phyloP scores from a whole-genome alignment of 768 basidiomycete species.

The Myochromella boudieri region DNA sequence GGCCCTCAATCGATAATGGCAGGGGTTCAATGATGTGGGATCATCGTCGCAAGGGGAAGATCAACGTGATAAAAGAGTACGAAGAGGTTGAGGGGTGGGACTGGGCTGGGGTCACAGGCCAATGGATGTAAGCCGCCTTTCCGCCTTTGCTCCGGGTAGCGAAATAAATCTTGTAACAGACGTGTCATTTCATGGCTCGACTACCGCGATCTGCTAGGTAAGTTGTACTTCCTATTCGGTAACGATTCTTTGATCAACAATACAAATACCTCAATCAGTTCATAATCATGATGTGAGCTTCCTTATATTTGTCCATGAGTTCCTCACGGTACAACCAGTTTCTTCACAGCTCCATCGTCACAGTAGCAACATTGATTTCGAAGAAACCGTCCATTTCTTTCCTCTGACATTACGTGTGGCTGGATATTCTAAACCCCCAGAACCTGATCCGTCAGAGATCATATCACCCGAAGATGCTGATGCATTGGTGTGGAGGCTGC shows the following conservation, averaged over 20 bases:
- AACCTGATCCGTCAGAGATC: conserved; percentile 21
- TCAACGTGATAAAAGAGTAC: conserved; percentile 9
- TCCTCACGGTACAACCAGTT: no score
- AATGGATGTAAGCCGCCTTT: conserved; percentile 45
- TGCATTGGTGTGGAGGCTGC: conserved; percentile 34
- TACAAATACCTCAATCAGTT: no score
- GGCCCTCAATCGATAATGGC: no score
- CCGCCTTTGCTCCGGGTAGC: background rate
- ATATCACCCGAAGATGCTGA: conserved; percentile 18
- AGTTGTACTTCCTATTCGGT: no score
- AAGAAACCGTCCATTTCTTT: conserved; percentile 53
- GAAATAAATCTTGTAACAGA: conserved; percentile 25
- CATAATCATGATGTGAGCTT: no score
- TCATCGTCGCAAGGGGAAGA: conserved; percentile 22
- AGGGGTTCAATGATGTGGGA: background rate
- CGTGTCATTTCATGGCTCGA: conserved; percentile 62
- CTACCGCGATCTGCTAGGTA: conserved; percentile 53
- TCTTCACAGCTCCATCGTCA: conserved; percentile 19
- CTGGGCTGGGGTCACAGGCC: conserved; percentile 56
- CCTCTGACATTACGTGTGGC: conserved; percentile 46
- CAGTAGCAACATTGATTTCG: conserved; percentile 21
- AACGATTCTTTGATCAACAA: no score
- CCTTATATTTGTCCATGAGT: no score
- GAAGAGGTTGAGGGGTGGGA: conserved; percentile 45
- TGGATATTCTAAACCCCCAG: conserved; percentile 32